These are phyloP conservation scores for Fusarium sp. DNA, from an alignment of 2,329 filamentous ascomycete species.

Conservation along the genomic window DNA sequence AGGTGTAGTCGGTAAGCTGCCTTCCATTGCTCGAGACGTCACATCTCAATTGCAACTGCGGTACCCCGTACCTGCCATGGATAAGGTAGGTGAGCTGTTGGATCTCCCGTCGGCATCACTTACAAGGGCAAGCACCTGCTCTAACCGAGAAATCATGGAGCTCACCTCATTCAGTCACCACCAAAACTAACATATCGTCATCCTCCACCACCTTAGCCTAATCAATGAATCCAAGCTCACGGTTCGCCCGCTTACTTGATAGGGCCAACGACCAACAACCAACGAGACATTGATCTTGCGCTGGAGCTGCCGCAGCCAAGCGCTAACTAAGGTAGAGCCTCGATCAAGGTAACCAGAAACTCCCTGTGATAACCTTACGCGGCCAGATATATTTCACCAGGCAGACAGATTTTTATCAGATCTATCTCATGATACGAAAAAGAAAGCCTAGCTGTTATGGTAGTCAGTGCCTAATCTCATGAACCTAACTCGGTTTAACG, in stretches of 20 bases:
- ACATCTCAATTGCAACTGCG: neutral
- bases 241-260: constrained; percentile 24
- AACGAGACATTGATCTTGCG: constrained; percentile 7
- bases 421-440: neutral
- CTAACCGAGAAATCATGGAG: constrained; percentile 22
- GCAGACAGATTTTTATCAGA: neutral
- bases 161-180: constrained; percentile 26
- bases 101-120: constrained; percentile 7
- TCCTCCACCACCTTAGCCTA: constrained; percentile 13
- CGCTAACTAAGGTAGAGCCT: neutral
- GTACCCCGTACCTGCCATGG: constrained; percentile 1
- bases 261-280: neutral
- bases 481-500: constrained; percentile 3
- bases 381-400: neutral
- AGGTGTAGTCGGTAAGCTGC: constrained; percentile 8
- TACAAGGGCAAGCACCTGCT: constrained; percentile 2
- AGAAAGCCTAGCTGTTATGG: neutral
- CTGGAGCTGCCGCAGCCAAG: neutral
- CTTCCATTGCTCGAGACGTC: constrained; percentile 4
- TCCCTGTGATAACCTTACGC: constrained; percentile 7
- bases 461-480: neutral
- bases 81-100: neutral
- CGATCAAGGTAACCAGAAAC: constrained; percentile 4
- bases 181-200: constrained; percentile 9
- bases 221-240: constrained; percentile 22